Evolutionary conservation across 148 eudicot species (phyloP), one percentile per base, ranked within the genome.

Genomic region (Diospyros kaki): DNA sequence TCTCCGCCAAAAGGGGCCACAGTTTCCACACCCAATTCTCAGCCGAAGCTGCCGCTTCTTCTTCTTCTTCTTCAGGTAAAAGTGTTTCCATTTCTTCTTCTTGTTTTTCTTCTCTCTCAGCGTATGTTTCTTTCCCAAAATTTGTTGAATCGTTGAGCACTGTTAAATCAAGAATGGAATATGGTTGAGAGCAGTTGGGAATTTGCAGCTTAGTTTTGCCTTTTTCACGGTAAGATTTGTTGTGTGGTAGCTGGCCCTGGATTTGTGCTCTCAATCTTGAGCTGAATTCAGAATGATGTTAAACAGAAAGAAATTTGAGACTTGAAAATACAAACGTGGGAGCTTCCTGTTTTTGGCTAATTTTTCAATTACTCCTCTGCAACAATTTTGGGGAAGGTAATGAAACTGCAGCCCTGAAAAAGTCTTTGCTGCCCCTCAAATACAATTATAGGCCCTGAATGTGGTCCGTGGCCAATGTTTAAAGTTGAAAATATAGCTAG

Each of bases 41-140:
- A 71, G 66, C 79, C 66, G 86, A 64, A 84, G 91, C 87, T 76
- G 81, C 87, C 86, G 79, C 92, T 76, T 81, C 90, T 58, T 56
- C 86, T 62, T 80, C 90, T 71, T 82, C 90, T 52, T 66, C 88
- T 73, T 82, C 94, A 75, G 92, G 98, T 93, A 68, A 77, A 68
- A 62, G 58, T 42, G 9, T 40, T 66, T 28, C 15, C 9, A 38
- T 54, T 61, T 73, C 52, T 6, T 66, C 43, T 74, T 6, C 15
- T 66, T 69, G n/a, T 48, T 68, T 4, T 46, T 28, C 1, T 18
- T 45, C 44, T 4, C 5, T 3, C 14, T 28, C 42, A n/a, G 28
- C 17, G 11, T 5, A 52, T 1, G 52, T 10, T 5, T 69, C 46
- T 54, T 55, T 28, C 9, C 39, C 48, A 40, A 9, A 8, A n/a